Conservation (phyloP, 2,329 filamentous ascomycete species). For the Daldinia sp. region DNA sequence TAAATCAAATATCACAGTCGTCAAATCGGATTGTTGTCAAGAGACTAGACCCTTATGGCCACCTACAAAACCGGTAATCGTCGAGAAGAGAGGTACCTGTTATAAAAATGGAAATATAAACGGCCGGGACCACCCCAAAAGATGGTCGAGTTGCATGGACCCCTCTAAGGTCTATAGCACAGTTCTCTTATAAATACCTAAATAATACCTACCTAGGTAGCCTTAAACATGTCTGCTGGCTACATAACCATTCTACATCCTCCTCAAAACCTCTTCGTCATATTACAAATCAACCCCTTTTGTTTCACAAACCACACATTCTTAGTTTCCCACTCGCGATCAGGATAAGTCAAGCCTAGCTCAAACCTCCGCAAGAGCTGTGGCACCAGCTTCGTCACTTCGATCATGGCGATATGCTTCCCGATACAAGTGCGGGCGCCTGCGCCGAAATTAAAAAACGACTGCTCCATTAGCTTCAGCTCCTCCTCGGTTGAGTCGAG, state of each 20-base stretch:
- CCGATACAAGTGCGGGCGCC: slow-evolving; percentile 21
- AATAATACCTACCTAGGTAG: too few species aligned
- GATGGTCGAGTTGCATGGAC: too few species aligned
- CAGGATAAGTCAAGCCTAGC: background rate
- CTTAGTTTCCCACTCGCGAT: background rate
- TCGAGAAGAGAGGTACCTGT: too few species aligned
- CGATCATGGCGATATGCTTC: slow-evolving; percentile 23
- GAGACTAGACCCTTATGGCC: too few species aligned
- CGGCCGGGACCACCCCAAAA: too few species aligned
- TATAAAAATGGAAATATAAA: too few species aligned
- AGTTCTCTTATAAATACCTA: too few species aligned
- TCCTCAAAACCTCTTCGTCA: background rate
- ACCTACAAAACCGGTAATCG: too few species aligned
- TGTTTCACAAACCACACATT: background rate
- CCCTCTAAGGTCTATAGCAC: too few species aligned
- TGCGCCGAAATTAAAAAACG: slow-evolving; percentile 21
- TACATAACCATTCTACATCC: too few species aligned
- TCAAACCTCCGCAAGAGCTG: slow-evolving; percentile 7
- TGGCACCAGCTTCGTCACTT: slow-evolving; percentile 27
- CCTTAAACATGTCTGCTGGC: background rate
- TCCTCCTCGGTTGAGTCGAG: slow-evolving; percentile 17
- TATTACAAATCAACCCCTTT: background rate
- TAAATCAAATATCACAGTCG: too few species aligned
- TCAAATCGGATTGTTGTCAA: too few species aligned
- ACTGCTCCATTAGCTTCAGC: slow-evolving; percentile 22